A percentile compares a stretch with the other conserved stretches of the same genome.
These are phyloP conservation scores for Thermomucor indicae-seudaticae DNA, from an alignment of 371 early-diverging fungal genomes.

Conservation along the genomic window DNA sequence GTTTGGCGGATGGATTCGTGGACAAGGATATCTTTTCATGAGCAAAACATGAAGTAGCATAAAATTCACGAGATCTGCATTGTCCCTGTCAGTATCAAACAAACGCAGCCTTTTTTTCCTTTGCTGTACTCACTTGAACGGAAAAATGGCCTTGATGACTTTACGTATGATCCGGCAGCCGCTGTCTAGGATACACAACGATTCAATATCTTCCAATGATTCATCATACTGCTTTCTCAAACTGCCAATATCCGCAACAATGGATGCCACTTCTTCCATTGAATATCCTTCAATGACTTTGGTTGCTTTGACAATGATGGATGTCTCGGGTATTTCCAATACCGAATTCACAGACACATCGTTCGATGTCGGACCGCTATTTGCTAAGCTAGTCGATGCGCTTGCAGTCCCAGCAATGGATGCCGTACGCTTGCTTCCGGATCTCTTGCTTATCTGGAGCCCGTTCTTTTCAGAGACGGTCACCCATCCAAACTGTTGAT, in stretches of 20 bases:
- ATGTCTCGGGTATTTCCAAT: slow-evolving; percentile 47
- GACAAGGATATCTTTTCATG: slow-evolving; percentile 23
- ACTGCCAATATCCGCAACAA: slow-evolving; percentile 42
- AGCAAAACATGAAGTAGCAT: slow-evolving; percentile 31
- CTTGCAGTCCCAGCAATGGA: neutral
- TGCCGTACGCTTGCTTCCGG: slow-evolving; percentile 14
- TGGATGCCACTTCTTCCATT: slow-evolving; percentile 49
- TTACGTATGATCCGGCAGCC: slow-evolving; percentile 45
- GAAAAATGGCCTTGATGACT: slow-evolving; percentile 48
- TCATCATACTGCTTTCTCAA: slow-evolving; percentile 39
- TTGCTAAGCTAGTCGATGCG: neutral
- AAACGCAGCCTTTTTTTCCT: neutral
- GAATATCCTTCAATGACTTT: slow-evolving; percentile 59
- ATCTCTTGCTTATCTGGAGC: slow-evolving; percentile 38
- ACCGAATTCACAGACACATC: too few relatives aligned
- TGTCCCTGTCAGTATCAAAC: neutral
- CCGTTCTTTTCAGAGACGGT: slow-evolving; percentile 49
- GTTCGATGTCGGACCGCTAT: neutral
- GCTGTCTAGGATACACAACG: slow-evolving; percentile 24
- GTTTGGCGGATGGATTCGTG: slow-evolving; percentile 12
- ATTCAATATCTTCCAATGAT: slow-evolving; percentile 37
- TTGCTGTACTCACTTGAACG: slow-evolving; percentile 43
- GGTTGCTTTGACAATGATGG: slow-evolving; percentile 46
- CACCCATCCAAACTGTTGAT: slow-evolving; percentile 47
- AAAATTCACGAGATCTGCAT: slow-evolving; percentile 28